Percentiles rank a stretch among this genome's conserved stretches.
Conservation (phyloP, 805 yeast genomes). For the Saccharomycopsis synnaedendra region DNA sequence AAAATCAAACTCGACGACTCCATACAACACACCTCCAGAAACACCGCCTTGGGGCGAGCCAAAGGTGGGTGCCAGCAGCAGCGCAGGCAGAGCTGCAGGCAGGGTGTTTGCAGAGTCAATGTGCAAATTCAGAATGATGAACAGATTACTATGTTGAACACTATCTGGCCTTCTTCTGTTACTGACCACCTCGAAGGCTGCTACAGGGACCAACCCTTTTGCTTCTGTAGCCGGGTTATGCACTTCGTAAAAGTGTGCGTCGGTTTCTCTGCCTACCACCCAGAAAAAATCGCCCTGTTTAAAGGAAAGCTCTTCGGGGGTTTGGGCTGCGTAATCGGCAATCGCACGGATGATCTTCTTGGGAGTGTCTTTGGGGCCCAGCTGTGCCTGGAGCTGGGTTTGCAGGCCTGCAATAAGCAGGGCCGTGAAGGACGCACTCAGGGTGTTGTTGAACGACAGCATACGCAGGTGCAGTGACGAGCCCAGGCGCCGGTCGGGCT, state of each 20-base stretch:
- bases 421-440: slow-evolving; percentile 21
- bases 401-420: slow-evolving; percentile 9
- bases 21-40: slow-evolving; percentile 47
- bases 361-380: slow-evolving; percentile 38
- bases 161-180: slow-evolving; percentile 17
- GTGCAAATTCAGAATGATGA: slow-evolving; percentile 18
- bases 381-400: slow-evolving; percentile 4
- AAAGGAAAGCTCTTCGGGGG: slow-evolving; percentile 71
- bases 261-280: slow-evolving; percentile 52
- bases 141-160: slow-evolving; percentile 19
- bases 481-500: slow-evolving; percentile 16
- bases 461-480: slow-evolving; percentile 6
- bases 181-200: slow-evolving; percentile 65
- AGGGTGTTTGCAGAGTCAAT: slow-evolving; percentile 15
- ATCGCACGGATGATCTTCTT: slow-evolving; percentile 77
- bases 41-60: neutral
- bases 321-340: slow-evolving; percentile 41
- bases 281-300: slow-evolving; percentile 81
- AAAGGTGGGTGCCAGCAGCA: slow-evolving; percentile 12
- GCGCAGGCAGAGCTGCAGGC: slow-evolving; percentile 3
- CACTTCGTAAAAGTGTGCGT: slow-evolving; percentile 72
- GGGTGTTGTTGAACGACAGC: slow-evolving; percentile 14
- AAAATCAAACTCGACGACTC: slow-evolving; percentile 78
- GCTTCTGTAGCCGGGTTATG: slow-evolving; percentile 70
- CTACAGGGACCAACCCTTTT: slow-evolving; percentile 79